These are phyloP conservation scores for Coniochaeta pulveracea DNA, from an alignment of 2,329 filamentous ascomycete genomes.

Conservation along the genomic window DNA sequence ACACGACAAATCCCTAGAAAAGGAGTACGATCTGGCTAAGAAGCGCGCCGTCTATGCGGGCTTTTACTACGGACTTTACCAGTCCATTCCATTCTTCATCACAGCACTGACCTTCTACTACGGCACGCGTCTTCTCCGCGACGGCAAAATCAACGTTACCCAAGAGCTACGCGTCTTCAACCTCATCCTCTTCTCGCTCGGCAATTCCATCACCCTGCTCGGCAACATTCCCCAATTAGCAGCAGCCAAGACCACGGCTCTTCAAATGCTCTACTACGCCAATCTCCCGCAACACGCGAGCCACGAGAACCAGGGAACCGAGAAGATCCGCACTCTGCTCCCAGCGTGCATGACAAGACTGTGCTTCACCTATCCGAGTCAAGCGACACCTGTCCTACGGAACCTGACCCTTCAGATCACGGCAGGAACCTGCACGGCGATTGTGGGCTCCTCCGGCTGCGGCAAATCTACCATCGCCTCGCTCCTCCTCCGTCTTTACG, in stretches of 20 bases:
- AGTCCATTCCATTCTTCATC: conserved; percentile 60
- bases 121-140: conserved; percentile 52
- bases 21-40: conserved; percentile 49
- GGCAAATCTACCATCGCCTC: conserved; percentile 81
- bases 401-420: conserved; percentile 55
- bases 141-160: conserved; percentile 35
- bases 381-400: conserved; percentile 43
- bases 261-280: conserved; percentile 59
- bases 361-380: conserved; percentile 60
- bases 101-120: conserved; percentile 79
- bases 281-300: conserved; percentile 42
- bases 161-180: conserved; percentile 66
- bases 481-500: conserved; percentile 63
- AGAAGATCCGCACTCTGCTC: conserved; percentile 22
- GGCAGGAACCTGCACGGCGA: conserved; percentile 55
- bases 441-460: conserved; percentile 78
- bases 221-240: conserved; percentile 72
- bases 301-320: conserved; percentile 42
- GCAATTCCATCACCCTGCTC: conserved; percentile 58
- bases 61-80: conserved; percentile 65
- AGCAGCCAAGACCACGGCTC: conserved; percentile 60
- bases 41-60: conserved; percentile 57
- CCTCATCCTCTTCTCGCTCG: conserved; percentile 73
- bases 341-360: conserved; percentile 45
- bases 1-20: conserved; percentile 38